A percentile compares a stretch with the other conserved stretches of the same genome.
Conservation (phyloP, 108 stramenopile species). For the Nitzschia putrida region DNA sequence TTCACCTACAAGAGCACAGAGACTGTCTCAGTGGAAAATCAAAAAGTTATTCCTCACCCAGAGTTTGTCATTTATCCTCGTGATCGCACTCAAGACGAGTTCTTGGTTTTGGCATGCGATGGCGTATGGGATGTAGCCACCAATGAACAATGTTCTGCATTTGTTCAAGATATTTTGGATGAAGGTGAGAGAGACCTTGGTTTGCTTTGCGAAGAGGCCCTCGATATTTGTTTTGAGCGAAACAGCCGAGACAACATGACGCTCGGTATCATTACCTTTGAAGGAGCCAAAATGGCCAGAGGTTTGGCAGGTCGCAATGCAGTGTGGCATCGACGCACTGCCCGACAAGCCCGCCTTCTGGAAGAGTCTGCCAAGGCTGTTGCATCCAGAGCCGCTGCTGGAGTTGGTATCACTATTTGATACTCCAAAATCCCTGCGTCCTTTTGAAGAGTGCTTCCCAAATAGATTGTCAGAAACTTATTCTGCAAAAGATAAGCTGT, state of each 20-base stretch:
- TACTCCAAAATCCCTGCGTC: no score
- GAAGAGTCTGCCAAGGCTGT: conserved; percentile 28
- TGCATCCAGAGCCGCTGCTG: conserved; percentile 26
- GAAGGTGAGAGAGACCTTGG: conserved; percentile 72
- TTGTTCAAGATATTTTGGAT: conserved; percentile 58
- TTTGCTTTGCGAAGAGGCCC: conserved; percentile 82
- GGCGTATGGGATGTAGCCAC: conserved; percentile 93
- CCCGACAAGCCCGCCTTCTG: conserved; percentile 32
- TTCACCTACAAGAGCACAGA: conserved; percentile 70
- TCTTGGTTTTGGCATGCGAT: conserved; percentile 86
- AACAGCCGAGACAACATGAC: conserved; percentile 90
- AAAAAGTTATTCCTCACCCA: conserved; percentile 82
- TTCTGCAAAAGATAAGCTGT: no score
- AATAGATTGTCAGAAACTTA: no score
- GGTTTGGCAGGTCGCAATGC: conserved; percentile 30
- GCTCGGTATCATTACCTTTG: conserved; percentile 41
- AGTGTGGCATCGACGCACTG: conserved; percentile 37
- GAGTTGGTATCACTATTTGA: conserved; percentile 26
- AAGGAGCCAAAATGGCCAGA: conserved; percentile 22
- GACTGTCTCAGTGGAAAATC: conserved; percentile 48
- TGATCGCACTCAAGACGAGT: conserved; percentile 69
- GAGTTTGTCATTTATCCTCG: conserved; percentile 71
- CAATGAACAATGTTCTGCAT: conserved; percentile 76
- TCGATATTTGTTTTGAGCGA: conserved; percentile 71
- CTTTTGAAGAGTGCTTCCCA: no score